A percentile compares a stretch with the other conserved stretches of the same genome.
Evolutionary conservation across 169 alveolate species (phyloP).

Genomic region (Prorocentrum cordatum): DNA sequence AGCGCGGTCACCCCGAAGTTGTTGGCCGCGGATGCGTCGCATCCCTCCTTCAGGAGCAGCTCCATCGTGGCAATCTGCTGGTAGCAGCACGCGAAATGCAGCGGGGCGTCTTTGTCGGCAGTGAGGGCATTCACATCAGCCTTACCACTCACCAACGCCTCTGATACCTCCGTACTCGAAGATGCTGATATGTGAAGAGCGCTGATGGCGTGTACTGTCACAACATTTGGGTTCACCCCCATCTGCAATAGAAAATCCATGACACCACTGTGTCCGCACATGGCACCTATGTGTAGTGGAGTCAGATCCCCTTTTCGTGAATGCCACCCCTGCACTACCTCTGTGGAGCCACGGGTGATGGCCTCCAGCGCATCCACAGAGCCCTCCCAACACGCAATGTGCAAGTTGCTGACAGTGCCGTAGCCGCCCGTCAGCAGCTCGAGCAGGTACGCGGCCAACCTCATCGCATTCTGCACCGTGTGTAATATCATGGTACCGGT

Average conservation of each 20-base stretch:
- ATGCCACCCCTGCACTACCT: no score
- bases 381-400: no score
- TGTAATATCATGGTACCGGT: no score
- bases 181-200: neutral
- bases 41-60: slow-evolving; percentile 7
- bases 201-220: neutral
- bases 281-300: no score
- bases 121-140: neutral
- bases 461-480: no score
- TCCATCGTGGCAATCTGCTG: slow-evolving; percentile 23
- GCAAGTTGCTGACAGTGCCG: no score
- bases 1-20: slow-evolving; percentile 33
- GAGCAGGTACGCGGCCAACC: no score
- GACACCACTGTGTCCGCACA: no score
- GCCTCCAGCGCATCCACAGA: no score
- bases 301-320: no score
- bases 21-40: slow-evolving; percentile 17
- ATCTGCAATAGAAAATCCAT: neutral
- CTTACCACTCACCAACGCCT: neutral
- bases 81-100: slow-evolving; percentile 34
- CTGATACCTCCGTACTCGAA: neutral
- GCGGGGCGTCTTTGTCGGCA: neutral
- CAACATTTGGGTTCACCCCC: neutral
- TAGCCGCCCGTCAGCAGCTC: no score
- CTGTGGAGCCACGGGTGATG: no score